Percentiles rank a stretch among this genome's conserved stretches.
These are phyloP conservation scores for Solanum bukasovii DNA, from an alignment of 257 asterid species.

Conservation along the genomic window DNA sequence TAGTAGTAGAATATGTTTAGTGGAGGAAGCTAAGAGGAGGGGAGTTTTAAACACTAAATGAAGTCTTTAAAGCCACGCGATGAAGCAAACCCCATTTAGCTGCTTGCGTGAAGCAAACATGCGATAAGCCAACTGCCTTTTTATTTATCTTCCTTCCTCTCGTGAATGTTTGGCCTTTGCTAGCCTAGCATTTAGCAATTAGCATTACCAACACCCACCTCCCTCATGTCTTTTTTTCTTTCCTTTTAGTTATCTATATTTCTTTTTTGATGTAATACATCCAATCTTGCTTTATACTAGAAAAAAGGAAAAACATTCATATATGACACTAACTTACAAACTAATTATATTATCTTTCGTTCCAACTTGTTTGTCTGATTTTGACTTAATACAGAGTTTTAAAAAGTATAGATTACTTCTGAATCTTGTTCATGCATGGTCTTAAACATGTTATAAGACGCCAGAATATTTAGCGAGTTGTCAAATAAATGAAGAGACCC, in stretches of 20 bases:
- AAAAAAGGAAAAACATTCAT: neutral
- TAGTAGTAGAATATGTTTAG: neutral
- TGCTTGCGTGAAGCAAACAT: conserved; percentile 99
- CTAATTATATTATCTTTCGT: neutral
- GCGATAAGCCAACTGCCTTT: conserved; percentile 78
- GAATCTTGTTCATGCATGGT: neutral
- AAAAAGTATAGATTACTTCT: neutral
- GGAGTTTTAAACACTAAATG: conserved; percentile 37
- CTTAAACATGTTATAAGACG: neutral
- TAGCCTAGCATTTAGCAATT: neutral
- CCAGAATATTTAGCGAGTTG: neutral
- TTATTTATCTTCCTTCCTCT: conserved; percentile 39
- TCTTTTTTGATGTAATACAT: neutral
- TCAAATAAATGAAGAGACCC: too few relatives aligned
- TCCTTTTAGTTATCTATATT: neutral
- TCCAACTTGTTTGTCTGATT: neutral
- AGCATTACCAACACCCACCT: conserved; percentile 13
- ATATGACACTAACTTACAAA: neutral
- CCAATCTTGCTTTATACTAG: neutral
- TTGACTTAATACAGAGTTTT: neutral
- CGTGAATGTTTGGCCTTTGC: conserved; percentile 50
- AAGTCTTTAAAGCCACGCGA: conserved; percentile 97
- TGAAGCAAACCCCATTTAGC: conserved; percentile 79
- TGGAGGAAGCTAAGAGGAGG: conserved; percentile 5
- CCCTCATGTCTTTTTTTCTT: conserved; percentile 27